These are phyloP conservation scores for Brettanomyces anomalus DNA, from an alignment of 805 yeast species.

Conservation along the genomic window DNA sequence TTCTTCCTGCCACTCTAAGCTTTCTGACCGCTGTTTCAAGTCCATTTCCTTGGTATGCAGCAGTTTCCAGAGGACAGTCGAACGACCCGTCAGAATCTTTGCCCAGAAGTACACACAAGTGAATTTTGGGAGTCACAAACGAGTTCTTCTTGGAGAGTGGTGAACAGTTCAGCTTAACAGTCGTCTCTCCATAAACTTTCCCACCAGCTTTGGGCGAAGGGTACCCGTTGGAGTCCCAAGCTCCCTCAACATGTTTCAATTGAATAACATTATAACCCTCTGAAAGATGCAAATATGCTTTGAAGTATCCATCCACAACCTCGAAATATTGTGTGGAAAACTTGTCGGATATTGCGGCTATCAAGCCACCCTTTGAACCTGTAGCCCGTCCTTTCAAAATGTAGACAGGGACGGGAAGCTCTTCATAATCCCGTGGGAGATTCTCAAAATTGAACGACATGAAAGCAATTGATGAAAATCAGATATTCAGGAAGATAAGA, in stretches of 20 bases:
- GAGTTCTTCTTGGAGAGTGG: slow-evolving; percentile 38
- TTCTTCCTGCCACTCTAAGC: slow-evolving; percentile 70
- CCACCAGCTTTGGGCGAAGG: slow-evolving; percentile 15
- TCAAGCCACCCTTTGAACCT: slow-evolving; percentile 23
- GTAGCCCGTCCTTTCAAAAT: slow-evolving; percentile 40
- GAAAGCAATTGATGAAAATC: too few species aligned
- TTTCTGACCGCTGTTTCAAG: slow-evolving; percentile 65
- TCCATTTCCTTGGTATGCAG: slow-evolving; percentile 49
- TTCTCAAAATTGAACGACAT: slow-evolving; percentile 22
- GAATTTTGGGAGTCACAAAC: slow-evolving; percentile 59
- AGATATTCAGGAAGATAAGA: too few species aligned
- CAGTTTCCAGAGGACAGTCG: slow-evolving; percentile 53
- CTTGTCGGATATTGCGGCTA: slow-evolving; percentile 31
- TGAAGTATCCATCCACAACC: slow-evolving; percentile 61
- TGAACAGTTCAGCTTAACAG: slow-evolving; percentile 32
- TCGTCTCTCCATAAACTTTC: slow-evolving; percentile 10
- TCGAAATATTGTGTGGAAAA: slow-evolving; percentile 70
- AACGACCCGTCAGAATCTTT: slow-evolving; percentile 62
- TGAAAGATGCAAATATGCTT: slow-evolving; percentile 55
- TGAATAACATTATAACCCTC: slow-evolving; percentile 53
- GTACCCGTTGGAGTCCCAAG: slow-evolving; percentile 24
- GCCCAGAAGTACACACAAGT: slow-evolving; percentile 68
- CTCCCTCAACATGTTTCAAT: slow-evolving; percentile 38
- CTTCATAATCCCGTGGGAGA: slow-evolving; percentile 22
- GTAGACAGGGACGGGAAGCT: slow-evolving; percentile 37